Conservation (phyloP, 495 filamentous ascomycete genomes). For the Aspergillus taichungensis region DNA sequence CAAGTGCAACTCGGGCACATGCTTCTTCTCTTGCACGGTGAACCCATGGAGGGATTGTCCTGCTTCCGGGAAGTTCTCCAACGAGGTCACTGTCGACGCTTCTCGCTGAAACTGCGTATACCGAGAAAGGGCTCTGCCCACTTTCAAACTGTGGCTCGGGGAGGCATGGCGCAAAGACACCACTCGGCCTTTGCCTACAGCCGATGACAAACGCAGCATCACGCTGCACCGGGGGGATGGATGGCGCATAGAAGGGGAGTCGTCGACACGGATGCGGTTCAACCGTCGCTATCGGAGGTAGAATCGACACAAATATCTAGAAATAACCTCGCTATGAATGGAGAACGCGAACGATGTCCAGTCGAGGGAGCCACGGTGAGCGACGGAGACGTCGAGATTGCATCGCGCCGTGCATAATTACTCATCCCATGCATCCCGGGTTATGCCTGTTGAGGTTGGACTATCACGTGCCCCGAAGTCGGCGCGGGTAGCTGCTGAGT, state of each 20-base stretch:
- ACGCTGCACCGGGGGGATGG: neutral
- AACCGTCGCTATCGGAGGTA: too few relatives aligned
- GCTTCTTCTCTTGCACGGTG: constrained; percentile 75
- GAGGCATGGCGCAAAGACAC: constrained; percentile 16
- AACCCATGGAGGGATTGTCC: constrained; percentile 90
- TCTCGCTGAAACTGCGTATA: constrained; percentile 38
- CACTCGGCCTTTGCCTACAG: constrained; percentile 19
- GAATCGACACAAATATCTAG: too few relatives aligned
- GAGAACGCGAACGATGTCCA: neutral
- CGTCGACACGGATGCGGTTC: too few relatives aligned
- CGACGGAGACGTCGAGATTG: too few relatives aligned
- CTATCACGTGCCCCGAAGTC: too few relatives aligned
- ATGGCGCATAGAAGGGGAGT: neutral
- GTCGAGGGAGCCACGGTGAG: too few relatives aligned
- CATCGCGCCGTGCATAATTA: too few relatives aligned
- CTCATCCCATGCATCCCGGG: too few relatives aligned
- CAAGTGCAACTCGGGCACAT: constrained; percentile 87
- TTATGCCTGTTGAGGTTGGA: too few relatives aligned
- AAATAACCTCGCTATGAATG: neutral
- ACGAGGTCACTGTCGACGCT: constrained; percentile 61
- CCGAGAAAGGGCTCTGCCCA: constrained; percentile 23
- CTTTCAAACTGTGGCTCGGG: constrained; percentile 12
- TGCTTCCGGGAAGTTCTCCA: constrained; percentile 60
- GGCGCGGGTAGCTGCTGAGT: too few relatives aligned
- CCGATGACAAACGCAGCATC: constrained; percentile 31